Base-by-base conservation (phyloP, 2,329 filamentous ascomycete species). In the Aspergillus japonicus region DNA sequence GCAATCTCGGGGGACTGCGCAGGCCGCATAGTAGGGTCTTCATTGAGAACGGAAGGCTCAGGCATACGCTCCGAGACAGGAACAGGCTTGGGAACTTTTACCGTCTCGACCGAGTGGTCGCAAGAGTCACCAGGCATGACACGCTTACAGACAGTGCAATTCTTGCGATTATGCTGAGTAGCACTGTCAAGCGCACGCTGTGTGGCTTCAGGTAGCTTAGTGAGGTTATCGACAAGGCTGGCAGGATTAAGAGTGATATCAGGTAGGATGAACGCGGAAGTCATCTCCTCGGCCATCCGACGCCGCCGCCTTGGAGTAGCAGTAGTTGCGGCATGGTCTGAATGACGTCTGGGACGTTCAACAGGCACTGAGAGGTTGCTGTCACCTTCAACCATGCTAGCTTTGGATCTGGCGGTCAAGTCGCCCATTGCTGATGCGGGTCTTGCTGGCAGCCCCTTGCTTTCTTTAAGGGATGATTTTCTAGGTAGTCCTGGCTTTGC, bases 1-100 rank as follows among this genome's bases (percentile, higher is more conserved):
- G 92, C 91, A 48, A 88, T 77, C 4, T 84, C 86, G 0, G 91
- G 91, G 1, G 86, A 79, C 69, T 91, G 88, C 1, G 88, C 82
- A 5, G 80, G 86, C 0, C 86, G 84, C 50, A 87, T 71, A 0
- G 86, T 88, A 0, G 82, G 82, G 54, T 86, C 83, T n/a, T 82
- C 79, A 52, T 85, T 81, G 62, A 84, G 80, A 5, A 66, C 54
- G 4, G 73, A 71, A 14, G 72, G 68, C 56, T 73, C 68, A 26
- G 76, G 73, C 73, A 79, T 80, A 53, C 82, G 81, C 23, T 80
- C 73, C 4, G 82, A 83, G 4, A 82, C 82, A 4, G 82, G 80
- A 14, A 82, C 65, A 1, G 81, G 81, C 61, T 78, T 80, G 1
- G 83, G 80, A 12, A 85, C 75, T 23, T 76, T 77, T 49, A 80